phyloP scores from a whole-genome alignment of 2,329 filamentous ascomycete genomes.

The Fusarium newnesense region DNA sequence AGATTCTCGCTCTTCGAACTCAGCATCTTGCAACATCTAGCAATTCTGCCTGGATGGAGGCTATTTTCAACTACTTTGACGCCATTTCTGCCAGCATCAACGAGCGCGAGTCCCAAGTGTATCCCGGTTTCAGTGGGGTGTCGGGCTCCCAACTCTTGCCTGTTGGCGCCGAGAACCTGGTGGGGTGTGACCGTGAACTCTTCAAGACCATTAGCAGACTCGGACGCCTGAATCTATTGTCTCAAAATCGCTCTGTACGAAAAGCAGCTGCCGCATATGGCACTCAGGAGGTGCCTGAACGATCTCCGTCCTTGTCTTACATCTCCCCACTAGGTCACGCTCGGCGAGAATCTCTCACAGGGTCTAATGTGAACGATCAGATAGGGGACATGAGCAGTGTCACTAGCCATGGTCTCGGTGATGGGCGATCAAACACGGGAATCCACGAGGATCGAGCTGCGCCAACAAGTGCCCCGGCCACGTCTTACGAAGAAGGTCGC shows the following conservation, averaged over 20 bases:
- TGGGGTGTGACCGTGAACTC: slow-evolving; percentile 85
- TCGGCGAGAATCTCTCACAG: slow-evolving; percentile 52
- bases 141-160: slow-evolving; percentile 62
- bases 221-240: slow-evolving; percentile 84
- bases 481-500: slow-evolving; percentile 67
- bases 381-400: slow-evolving; percentile 49
- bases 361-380: slow-evolving; percentile 40
- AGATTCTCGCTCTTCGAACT: slow-evolving; percentile 79
- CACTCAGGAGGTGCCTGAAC: slow-evolving; percentile 31
- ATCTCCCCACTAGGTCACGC: slow-evolving; percentile 55
- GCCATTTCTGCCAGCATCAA: slow-evolving; percentile 93
- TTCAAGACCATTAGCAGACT: slow-evolving; percentile 89
- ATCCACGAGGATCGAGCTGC: slow-evolving; percentile 65
- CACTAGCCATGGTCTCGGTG: slow-evolving; percentile 70
- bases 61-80: slow-evolving; percentile 94
- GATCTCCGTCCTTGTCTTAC: slow-evolving; percentile 52
- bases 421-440: slow-evolving; percentile 70
- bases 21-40: slow-evolving; percentile 63
- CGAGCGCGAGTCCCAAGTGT: slow-evolving; percentile 86
- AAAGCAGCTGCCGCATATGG: slow-evolving; percentile 40
- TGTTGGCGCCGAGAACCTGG: slow-evolving; percentile 81
- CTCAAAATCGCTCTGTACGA: slow-evolving; percentile 71
- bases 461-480: slow-evolving; percentile 54
- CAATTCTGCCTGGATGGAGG: slow-evolving; percentile 89
- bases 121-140: slow-evolving; percentile 71